Percentiles rank a stretch among this genome's conserved stretches.
Evolutionary conservation across 139 green algal species (phyloP).

Genomic region (Chlorella sp.): DNA sequence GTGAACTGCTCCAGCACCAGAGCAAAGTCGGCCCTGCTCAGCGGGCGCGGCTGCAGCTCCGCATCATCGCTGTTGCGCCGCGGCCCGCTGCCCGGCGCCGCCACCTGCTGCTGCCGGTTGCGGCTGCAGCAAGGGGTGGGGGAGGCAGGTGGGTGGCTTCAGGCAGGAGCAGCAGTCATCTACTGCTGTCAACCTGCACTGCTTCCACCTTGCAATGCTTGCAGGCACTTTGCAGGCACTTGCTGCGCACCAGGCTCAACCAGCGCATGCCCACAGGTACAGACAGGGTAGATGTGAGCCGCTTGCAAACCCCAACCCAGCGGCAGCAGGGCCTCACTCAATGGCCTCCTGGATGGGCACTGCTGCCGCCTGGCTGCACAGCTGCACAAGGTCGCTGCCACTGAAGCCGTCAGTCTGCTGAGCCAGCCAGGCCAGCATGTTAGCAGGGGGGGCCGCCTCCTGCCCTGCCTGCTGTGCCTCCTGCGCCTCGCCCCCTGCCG

Average conservation of each 20-base stretch:
- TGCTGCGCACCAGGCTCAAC: no score
- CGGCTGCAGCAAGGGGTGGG: background rate
- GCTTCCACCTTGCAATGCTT: background rate
- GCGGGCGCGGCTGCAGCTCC: background rate
- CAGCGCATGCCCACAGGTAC: no score
- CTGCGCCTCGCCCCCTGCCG: background rate
- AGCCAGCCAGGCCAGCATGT: conserved; percentile 57
- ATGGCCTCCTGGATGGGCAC: conserved; percentile 64
- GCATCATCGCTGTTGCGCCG: background rate
- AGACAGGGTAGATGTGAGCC: no score
- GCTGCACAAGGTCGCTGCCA: conserved; percentile 85
- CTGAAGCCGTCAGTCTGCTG: conserved; percentile 75
- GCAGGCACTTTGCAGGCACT: no score
- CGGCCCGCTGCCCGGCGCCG: no score
- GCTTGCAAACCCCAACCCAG: no score
- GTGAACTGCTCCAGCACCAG: conserved; percentile 39
- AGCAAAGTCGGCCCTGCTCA: conserved; percentile 43
- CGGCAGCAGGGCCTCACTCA: conserved; percentile 8
- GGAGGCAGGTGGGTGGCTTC: background rate
- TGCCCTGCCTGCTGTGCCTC: background rate
- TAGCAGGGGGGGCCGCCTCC: background rate
- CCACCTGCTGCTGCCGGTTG: background rate
- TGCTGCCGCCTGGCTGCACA: conserved; percentile 74
- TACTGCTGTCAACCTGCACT: background rate
- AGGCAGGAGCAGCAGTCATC: background rate